Evolutionary conservation across 148 eudicot species (phyloP).

Genomic region (Rhododendron henanense): DNA sequence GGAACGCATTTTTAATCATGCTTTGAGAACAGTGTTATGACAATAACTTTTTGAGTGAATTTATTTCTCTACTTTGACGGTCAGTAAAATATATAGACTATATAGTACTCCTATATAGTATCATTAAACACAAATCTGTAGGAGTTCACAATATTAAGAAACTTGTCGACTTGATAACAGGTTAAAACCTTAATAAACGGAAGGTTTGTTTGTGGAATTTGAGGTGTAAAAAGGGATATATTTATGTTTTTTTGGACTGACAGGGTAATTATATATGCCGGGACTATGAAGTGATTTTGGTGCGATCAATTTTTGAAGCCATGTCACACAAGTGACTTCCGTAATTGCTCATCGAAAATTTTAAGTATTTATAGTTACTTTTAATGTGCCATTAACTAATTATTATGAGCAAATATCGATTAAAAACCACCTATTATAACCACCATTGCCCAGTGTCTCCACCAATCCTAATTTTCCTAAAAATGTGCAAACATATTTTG

Average conservation of each 20-base stretch:
- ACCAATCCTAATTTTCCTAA: too few species aligned
- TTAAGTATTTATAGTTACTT: too few species aligned
- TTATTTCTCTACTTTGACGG: background rate
- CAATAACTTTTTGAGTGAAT: background rate
- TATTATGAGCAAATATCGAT: too few species aligned
- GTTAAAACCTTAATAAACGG: background rate
- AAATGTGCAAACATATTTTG: too few species aligned
- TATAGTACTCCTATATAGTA: too few species aligned
- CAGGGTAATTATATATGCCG: slow-evolving; percentile 11
- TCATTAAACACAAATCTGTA: background rate
- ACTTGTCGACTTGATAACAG: background rate
- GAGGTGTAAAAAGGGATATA: background rate
- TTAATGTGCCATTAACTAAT: too few species aligned
- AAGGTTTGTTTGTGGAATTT: background rate
- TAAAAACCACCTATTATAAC: too few species aligned
- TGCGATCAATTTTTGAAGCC: too few species aligned
- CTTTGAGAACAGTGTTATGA: background rate
- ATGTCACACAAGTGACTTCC: too few species aligned
- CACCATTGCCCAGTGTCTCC: too few species aligned
- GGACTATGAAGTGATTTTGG: background rate
- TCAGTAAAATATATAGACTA: too few species aligned
- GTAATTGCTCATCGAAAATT: too few species aligned
- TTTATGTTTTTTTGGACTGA: background rate
- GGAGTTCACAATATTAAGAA: background rate
- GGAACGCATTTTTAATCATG: background rate